These are phyloP conservation scores for Aspergillus arachidicola DNA, from an alignment of 2,329 filamentous ascomycete species.

Conservation along the genomic window DNA sequence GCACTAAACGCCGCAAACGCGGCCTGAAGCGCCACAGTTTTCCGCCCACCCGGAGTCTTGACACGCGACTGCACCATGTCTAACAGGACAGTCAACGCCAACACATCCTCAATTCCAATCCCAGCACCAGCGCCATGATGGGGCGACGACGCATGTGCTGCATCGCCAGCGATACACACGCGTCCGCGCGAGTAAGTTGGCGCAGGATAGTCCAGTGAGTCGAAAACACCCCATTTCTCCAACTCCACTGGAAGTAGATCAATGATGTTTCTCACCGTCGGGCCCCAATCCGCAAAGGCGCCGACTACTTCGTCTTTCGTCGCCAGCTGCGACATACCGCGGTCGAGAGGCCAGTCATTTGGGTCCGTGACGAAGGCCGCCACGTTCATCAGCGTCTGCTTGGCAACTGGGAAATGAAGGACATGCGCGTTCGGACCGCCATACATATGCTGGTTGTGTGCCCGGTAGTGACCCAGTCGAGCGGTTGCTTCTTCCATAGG, in stretches of 20 bases:
- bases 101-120: conserved; percentile 29
- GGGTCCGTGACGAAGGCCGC: conserved; percentile 27
- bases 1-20: conserved; percentile 45
- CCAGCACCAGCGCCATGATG: conserved; percentile 32
- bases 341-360: conserved; percentile 19
- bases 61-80: conserved; percentile 5
- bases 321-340: conserved; percentile 19
- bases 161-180: conserved; percentile 28
- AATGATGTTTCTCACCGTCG: conserved; percentile 47
- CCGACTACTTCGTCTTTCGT: conserved; percentile 14
- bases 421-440: conserved; percentile 60
- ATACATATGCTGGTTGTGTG: conserved; percentile 57
- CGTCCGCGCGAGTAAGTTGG: conserved; percentile 39
- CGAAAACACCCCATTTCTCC: conserved; percentile 61
- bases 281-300: conserved; percentile 26
- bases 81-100: conserved; percentile 20
- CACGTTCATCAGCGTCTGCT: conserved; percentile 26
- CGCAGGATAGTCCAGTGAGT: conserved; percentile 49
- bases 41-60: not conserved
- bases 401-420: conserved; percentile 54
- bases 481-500: conserved; percentile 58
- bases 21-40: conserved; percentile 11
- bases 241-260: conserved; percentile 51
- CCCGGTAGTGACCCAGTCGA: conserved; percentile 53
- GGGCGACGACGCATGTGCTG: conserved; percentile 30